A percentile compares a stretch with the other conserved stretches of the same genome.
phyloP scores from a whole-genome alignment of 495 filamentous ascomycete species.

The Margaritispora aquatica region DNA sequence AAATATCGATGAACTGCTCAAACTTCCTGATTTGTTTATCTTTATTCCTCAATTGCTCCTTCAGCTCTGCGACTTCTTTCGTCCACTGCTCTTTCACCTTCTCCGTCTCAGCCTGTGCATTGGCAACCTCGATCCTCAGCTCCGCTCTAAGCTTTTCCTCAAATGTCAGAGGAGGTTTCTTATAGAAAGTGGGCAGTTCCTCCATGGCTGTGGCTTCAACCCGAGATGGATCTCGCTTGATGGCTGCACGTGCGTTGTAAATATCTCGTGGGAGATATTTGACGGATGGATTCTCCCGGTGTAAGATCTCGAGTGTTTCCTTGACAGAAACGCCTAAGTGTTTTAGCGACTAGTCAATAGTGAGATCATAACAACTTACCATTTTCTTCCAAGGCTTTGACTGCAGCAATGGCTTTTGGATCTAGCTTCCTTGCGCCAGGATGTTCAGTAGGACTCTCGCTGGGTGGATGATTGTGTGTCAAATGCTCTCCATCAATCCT shows the following conservation, averaged over 20 bases:
- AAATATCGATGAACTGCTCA: constrained; percentile 55
- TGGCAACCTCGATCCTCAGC: constrained; percentile 43
- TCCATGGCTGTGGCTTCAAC: constrained; percentile 44
- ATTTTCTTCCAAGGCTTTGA: constrained; percentile 47
- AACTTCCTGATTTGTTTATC: constrained; percentile 49
- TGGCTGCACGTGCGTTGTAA: constrained; percentile 51
- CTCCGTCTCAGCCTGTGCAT: constrained; percentile 39
- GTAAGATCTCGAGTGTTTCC: constrained; percentile 48
- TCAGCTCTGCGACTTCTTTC: constrained; percentile 44
- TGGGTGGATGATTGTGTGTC: constrained; percentile 48
- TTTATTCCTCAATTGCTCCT: constrained; percentile 41
- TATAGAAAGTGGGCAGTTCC: constrained; percentile 46
- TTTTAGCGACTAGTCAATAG: constrained; percentile 19
- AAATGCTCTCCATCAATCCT: constrained; percentile 42
- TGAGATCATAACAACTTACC: constrained; percentile 27
- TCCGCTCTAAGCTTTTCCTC: constrained; percentile 51
- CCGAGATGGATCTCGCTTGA: constrained; percentile 50
- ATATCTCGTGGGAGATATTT: constrained; percentile 49
- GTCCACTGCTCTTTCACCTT: constrained; percentile 37
- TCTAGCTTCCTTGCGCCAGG: constrained; percentile 51
- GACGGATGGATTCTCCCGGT: constrained; percentile 47
- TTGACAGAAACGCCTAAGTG: constrained; percentile 43
- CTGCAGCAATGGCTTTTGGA: constrained; percentile 50
- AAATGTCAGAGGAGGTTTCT: constrained; percentile 45
- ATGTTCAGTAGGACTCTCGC: constrained; percentile 48